Base-by-base conservation (phyloP, 768 basidiomycete species). In the Agaricus blazei region DNA sequence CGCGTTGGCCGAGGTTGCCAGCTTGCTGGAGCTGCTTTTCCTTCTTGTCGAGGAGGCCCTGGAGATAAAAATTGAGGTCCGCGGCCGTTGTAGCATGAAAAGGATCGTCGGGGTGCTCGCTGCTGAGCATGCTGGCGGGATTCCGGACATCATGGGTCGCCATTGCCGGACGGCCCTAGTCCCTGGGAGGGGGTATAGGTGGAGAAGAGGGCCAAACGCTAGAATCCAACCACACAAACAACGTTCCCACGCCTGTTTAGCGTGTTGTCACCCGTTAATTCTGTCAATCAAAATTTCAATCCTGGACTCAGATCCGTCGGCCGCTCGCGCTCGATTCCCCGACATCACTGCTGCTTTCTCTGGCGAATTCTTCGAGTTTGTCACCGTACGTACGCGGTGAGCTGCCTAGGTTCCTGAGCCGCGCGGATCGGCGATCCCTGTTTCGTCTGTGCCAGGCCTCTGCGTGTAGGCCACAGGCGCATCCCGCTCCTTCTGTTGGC, bases 1-100 rank as follows among this genome's bases (percentile, higher is more conserved):
- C 84, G 68, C 91, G 88, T 72, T 97, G 93, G 50, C 96, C 95
- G 66, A 98, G 84, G 53, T 86, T 88, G 37, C 91, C 94, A 4
- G 93, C 92, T 60, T 92, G 88, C 60, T 92, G 86, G 34, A 98
- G 86, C 69, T 98, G 93, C 66, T 85, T 84, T 70, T 94, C 90
- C 77, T 98, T 98, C 67, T 75, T 80, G 72, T 93, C 91, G 62
- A 98, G 82, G 56, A 97, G 84, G 57, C 70, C 71, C 56, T 86
- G 83, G 11, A 85, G 75, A 56, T 83, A 78, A 55, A 76, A 75
- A 64, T 83, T 84, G 70, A 84, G 76, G 68, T 85, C 79, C 52
- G 77, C 81, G 9, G 82, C 68, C 11, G 82, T 78, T 1, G 60
- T 52, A 14, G 45, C 51, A 23, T 48, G 47, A 28, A 59, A 55